phyloP scores from a whole-genome alignment of 306 rosid genomes.

The Gastrolobium villosum region DNA sequence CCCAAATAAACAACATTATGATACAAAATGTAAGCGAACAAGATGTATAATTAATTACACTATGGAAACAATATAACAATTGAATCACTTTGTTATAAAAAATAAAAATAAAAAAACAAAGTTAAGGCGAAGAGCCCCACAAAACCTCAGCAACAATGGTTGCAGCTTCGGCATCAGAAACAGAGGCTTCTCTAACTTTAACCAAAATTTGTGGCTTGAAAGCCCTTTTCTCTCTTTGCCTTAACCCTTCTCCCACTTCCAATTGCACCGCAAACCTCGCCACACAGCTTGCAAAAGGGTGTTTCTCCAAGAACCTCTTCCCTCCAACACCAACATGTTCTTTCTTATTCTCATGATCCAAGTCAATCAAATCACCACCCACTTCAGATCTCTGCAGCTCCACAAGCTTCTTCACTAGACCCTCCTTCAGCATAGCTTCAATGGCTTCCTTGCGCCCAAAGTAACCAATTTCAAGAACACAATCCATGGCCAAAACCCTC shows the following conservation, averaged over 20 bases:
- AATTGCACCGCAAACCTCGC: conserved; percentile 88
- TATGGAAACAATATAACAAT: neutral
- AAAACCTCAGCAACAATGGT: conserved; percentile 86
- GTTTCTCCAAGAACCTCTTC: conserved; percentile 55
- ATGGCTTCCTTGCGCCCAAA: conserved; percentile 90
- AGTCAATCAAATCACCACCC: conserved; percentile 66
- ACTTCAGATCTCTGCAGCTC: conserved; percentile 78
- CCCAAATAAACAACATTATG: neutral
- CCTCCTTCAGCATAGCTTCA: conserved; percentile 82
- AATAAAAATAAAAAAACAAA: neutral
- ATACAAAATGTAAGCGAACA: neutral
- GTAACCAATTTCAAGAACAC: conserved; percentile 84
- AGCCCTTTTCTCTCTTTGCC: conserved; percentile 88
- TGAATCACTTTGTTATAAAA: neutral
- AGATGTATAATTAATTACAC: neutral
- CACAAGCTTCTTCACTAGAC: conserved; percentile 70
- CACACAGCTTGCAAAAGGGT: conserved; percentile 81
- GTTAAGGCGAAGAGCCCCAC: conserved; percentile 81
- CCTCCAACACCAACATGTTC: neutral
- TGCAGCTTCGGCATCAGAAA: conserved; percentile 88
- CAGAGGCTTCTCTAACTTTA: conserved; percentile 70
- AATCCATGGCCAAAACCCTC: conserved; percentile 63
- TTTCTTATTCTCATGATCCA: conserved; percentile 39
- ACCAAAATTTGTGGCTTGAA: conserved; percentile 71
- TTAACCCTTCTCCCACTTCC: conserved; percentile 94